Evolutionary conservation across 164 flowering plant species (phyloP).

Genomic region (Tetracentron sinense): DNA sequence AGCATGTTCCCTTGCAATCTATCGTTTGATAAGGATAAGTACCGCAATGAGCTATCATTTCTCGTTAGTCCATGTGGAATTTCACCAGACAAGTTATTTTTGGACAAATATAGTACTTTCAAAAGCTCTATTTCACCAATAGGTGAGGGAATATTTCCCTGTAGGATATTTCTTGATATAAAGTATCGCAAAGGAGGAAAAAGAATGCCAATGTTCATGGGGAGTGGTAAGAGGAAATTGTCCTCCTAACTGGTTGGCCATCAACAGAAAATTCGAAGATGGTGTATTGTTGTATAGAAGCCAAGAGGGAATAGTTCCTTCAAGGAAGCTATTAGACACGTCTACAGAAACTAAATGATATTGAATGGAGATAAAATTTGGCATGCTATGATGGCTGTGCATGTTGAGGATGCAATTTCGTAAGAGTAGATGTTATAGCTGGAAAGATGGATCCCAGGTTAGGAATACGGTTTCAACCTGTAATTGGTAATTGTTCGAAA

Average conservation of each 20-base stretch:
- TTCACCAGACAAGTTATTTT: too few relatives aligned
- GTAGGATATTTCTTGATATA: too few relatives aligned
- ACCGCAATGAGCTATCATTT: too few relatives aligned
- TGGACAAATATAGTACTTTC: too few relatives aligned
- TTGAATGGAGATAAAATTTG: conserved; percentile 6
- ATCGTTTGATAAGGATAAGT: not conserved
- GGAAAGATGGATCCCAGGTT: conserved; percentile 12
- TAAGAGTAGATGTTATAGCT: not conserved
- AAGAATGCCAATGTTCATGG: too few relatives aligned
- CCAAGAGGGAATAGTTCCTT: conserved; percentile 3
- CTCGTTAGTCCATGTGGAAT: too few relatives aligned
- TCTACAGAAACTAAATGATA: not conserved
- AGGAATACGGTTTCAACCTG: conserved; percentile 8
- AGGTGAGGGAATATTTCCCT: too few relatives aligned
- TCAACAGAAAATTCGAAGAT: not conserved
- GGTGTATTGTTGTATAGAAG: conserved; percentile 2
- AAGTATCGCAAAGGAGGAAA: too few relatives aligned
- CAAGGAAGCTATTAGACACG: not conserved
- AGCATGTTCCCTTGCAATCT: too few relatives aligned
- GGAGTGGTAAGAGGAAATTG: conserved; percentile 9
- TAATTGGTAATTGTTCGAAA: not conserved
- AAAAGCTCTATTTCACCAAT: too few relatives aligned
- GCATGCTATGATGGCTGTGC: too few relatives aligned
- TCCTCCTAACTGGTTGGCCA: not conserved
- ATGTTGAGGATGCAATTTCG: too few relatives aligned